phyloP scores from a whole-genome alignment of 2,329 filamentous ascomycete genomes.

The Pleoardoris graminearum region DNA sequence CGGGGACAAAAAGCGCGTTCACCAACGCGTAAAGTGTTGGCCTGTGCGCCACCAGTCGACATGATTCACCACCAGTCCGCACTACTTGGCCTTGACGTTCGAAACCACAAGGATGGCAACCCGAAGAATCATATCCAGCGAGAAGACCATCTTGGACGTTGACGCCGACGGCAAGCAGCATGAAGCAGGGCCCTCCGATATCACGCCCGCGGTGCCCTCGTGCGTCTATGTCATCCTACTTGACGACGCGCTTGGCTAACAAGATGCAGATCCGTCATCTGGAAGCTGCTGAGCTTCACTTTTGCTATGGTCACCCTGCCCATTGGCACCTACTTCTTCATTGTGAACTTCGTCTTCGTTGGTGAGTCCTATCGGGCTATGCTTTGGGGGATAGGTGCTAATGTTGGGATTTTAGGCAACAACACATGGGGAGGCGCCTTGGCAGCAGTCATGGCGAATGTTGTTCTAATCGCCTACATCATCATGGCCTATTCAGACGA shows the following conservation, averaged over 20 bases:
- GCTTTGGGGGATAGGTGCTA: neutral
- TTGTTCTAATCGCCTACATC: conserved; percentile 88
- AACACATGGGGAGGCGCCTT: conserved; percentile 82
- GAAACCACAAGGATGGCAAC: conserved; percentile 62
- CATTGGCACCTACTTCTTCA: conserved; percentile 85
- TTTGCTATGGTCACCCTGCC: conserved; percentile 87
- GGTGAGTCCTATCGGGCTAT: conserved; percentile 56
- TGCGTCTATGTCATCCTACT: conserved; percentile 51
- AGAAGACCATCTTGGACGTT: conserved; percentile 67
- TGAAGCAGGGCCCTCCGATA: conserved; percentile 64
- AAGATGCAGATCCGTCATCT: conserved; percentile 71
- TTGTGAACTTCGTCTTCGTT: conserved; percentile 73
- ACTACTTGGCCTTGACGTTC: conserved; percentile 1
- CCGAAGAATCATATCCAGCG: conserved; percentile 65
- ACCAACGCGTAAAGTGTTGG: conserved; percentile 12
- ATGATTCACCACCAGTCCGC: conserved; percentile 1
- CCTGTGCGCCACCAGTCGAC: neutral
- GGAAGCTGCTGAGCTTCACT: conserved; percentile 88
- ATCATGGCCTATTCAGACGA: conserved; percentile 92
- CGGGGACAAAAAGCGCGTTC: conserved; percentile 17
- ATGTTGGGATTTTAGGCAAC: conserved; percentile 65
- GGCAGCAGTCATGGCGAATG: conserved; percentile 87
- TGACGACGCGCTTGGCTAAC: conserved; percentile 1
- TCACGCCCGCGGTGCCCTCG: conserved; percentile 81
- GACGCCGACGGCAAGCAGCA: conserved; percentile 42